Evolutionary conservation across 1,284 basidiomycete genomes (phyloP), one percentile per base, ranked within the genome.

Genomic region (Phellopilus nigrolimitatus): DNA sequence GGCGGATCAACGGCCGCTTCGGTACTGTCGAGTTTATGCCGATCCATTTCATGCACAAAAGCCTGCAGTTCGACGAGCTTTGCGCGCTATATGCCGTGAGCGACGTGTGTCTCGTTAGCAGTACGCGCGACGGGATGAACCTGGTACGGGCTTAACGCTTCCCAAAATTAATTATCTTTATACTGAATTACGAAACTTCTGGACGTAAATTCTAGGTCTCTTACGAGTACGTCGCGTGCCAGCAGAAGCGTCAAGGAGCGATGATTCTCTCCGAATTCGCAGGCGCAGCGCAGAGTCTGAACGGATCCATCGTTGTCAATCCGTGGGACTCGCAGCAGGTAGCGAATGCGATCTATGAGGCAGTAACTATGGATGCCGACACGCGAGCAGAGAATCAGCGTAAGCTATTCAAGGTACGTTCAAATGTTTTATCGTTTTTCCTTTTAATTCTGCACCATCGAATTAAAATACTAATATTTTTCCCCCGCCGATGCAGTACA

Each of bases 21-120:
- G 97, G 97, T 19, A 98, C 95, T 0, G 94, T 98, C 58, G 95
- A 98, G 62, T 97, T 95, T 66, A 97, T 97, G 89, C 95, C 95
- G 3, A 99, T 99, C 58, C 95, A 99, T 67, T 98, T 97, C 69
- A 89, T 99, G 88, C 93, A 97, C 78, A 94, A 97, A 66, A 89
- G 84, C 59, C 76, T 99, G 56, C 74, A 83, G 2, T 97, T 98
- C 63, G 92, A 97, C 64, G 95, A 99, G 67, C 79, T 99, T 3
- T 97, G 93, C 56, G 97, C 95, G 19, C 78, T 99, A 54, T 99
- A 99, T 64, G 94, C 95, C 3, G 79, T 97, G 63, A 92, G 90
- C 64, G 97, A 99, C 63, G 97, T 95, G 15, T 98, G 95, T 66
- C 73, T 99, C 40, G 92, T 99, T 51, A 93, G 92, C 12, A 90